These are phyloP conservation scores for sweet orange (Citrus sinensis) DNA, from an alignment of 345 rosid genomes.

Conservation along the genomic window DNA sequence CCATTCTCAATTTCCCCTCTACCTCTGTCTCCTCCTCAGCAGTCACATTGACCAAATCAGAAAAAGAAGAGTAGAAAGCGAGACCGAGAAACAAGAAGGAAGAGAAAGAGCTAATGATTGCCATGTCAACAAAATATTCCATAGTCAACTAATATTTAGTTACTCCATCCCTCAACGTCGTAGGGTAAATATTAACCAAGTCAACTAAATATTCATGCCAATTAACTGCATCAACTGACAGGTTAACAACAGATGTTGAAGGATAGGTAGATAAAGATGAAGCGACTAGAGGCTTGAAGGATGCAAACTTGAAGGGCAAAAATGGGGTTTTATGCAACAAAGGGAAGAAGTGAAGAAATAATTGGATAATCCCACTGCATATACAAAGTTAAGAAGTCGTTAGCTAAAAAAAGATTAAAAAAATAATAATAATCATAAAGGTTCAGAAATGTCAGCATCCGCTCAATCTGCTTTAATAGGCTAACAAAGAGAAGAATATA, in stretches of 20 bases:
- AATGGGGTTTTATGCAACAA: background rate
- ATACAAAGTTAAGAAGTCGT: background rate
- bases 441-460: background rate
- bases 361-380: background rate
- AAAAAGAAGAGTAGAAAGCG: background rate
- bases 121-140: background rate
- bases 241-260: too few relatives aligned
- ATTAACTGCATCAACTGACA: background rate
- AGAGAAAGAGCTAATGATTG: background rate
- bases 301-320: background rate
- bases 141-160: background rate
- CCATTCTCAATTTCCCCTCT: background rate
- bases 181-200: background rate
- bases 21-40: background rate
- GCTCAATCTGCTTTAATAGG: background rate
- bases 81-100: background rate
- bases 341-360: background rate
- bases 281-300: background rate
- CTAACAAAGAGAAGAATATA: background rate
- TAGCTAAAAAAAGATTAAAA: background rate
- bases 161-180: background rate
- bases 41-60: background rate
- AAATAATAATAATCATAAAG: background rate
- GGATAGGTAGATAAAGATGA: background rate
- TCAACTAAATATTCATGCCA: background rate